Conservation (phyloP, 1,284 basidiomycete genomes). For the Ustilago esculenta region DNA sequence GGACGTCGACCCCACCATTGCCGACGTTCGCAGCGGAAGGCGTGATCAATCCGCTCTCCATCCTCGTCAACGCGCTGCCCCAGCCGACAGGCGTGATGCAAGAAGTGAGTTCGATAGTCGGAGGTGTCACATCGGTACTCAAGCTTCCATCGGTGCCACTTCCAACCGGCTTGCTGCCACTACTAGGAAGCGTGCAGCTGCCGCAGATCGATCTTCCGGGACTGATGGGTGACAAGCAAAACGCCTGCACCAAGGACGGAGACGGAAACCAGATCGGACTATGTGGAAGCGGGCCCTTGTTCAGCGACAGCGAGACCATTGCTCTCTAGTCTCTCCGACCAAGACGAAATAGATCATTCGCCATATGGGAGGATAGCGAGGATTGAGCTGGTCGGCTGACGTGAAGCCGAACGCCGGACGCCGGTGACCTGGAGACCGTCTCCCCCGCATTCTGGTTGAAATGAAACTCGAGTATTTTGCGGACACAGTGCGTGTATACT, state of each 20-base stretch:
- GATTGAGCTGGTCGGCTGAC: constrained; percentile 2
- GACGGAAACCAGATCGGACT: constrained; percentile 29
- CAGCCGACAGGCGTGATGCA: constrained; percentile 16
- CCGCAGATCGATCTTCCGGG: constrained; percentile 29
- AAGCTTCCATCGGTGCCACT: constrained; percentile 13
- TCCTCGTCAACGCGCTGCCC: constrained; percentile 20
- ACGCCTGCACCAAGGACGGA: constrained; percentile 30
- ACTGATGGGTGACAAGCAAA: constrained; percentile 22
- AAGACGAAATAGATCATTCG: too few relatives aligned
- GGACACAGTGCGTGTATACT: too few relatives aligned
- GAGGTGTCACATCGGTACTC: constrained; percentile 22
- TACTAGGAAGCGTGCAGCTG: constrained; percentile 21
- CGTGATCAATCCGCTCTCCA: constrained; percentile 30
- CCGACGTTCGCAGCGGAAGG: constrained; percentile 16
- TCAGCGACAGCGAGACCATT: constrained; percentile 34
- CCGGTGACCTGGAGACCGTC: not conserved
- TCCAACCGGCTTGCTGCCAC: constrained; percentile 27
- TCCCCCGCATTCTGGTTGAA: constrained; percentile 3
- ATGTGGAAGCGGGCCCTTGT: constrained; percentile 19
- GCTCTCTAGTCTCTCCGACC: constrained; percentile 12
- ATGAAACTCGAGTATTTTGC: too few relatives aligned
- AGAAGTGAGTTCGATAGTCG: constrained; percentile 26
- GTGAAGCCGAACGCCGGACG: not conserved
- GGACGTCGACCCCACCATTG: constrained; percentile 13
- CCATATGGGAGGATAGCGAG: too few relatives aligned